Percentiles rank a stretch among this genome's conserved stretches.
Conservation (phyloP, 495 filamentous ascomycete species). For the Aspergillus cavernicola region DNA sequence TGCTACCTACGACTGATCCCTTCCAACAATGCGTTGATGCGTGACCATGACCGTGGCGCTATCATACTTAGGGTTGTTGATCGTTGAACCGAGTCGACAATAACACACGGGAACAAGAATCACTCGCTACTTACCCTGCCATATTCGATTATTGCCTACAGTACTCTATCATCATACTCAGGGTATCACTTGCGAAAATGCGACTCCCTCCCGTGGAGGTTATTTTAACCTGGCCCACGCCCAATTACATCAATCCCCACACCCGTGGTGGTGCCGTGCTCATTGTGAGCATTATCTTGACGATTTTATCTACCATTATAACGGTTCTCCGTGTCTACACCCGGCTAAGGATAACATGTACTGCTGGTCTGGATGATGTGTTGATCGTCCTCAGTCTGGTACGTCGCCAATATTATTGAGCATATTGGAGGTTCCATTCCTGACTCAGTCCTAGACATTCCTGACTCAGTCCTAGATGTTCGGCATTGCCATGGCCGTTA, state of each 20-base stretch:
- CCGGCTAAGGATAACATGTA: constrained; percentile 41
- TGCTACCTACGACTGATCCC: not conserved
- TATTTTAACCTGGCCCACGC: constrained; percentile 47
- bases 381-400: constrained; percentile 39
- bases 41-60: constrained; percentile 8
- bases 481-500: constrained; percentile 40
- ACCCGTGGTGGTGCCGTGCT: constrained; percentile 45
- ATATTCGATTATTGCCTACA: not conserved
- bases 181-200: constrained; percentile 21
- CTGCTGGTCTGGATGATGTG: constrained; percentile 47
- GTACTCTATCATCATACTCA: not conserved
- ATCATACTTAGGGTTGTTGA: constrained; percentile 1
- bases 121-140: not conserved
- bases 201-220: constrained; percentile 43
- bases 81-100: constrained; percentile 2
- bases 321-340: constrained; percentile 48
- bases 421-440: too few species aligned
- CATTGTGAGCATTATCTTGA: constrained; percentile 39
- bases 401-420: too few species aligned
- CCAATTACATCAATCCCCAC: constrained; percentile 52
- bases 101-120: not conserved
- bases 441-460: not conserved
- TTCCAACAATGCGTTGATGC: not conserved
- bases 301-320: constrained; percentile 36
- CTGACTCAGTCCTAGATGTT: constrained; percentile 14